phyloP scores from a whole-genome alignment of 2,329 filamentous ascomycete genomes.

The Colletotrichum paranaense region DNA sequence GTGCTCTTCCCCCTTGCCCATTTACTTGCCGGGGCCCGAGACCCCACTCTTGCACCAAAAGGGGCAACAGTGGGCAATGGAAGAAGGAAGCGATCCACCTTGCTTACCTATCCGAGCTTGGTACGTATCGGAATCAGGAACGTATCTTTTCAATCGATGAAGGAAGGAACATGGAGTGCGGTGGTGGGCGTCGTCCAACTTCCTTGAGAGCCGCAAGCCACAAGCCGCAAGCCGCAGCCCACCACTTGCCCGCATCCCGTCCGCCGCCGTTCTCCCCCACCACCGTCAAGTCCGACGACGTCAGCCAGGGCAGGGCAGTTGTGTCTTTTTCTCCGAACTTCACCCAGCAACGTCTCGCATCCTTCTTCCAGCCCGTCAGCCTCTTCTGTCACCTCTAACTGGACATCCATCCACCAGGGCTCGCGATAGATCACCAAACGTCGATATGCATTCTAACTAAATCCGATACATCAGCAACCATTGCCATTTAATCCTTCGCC shows the following conservation, averaged over 20 bases:
- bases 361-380: neutral
- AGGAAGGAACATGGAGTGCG: neutral
- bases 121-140: neutral
- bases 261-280: neutral
- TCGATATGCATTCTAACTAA: neutral
- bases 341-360: neutral
- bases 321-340: neutral
- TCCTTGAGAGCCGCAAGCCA: conserved; percentile 5
- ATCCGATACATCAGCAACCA: neutral
- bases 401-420: conserved; percentile 2
- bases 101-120: neutral
- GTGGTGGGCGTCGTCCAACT: neutral
- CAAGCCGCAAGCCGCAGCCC: conserved; percentile 5
- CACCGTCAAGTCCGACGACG: conserved; percentile 3
- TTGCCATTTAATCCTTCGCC: conserved; percentile 1
- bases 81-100: neutral
- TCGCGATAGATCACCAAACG: neutral
- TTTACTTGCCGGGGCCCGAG: conserved; percentile 3
- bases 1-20: neutral
- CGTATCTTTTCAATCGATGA: neutral
- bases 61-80: neutral
- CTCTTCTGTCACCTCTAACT: conserved; percentile 15
- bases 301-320: neutral
- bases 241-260: neutral
- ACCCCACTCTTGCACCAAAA: neutral